Conservation (phyloP, 345 rosid species). For the Eucalyptus lansdowneana region DNA sequence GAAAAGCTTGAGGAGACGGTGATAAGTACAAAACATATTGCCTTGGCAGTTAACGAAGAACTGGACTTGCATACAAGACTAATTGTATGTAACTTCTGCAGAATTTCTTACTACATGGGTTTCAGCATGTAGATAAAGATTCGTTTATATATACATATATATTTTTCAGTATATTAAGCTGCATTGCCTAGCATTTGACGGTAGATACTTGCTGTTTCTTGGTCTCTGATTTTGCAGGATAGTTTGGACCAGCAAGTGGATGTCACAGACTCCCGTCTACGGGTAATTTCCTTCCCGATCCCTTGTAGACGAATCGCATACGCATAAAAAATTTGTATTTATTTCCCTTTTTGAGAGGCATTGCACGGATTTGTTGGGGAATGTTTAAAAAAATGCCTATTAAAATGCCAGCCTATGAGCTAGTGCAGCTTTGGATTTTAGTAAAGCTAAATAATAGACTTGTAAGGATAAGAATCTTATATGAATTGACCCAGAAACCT, state of each 20-base stretch:
- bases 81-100: slow-evolving; percentile 5
- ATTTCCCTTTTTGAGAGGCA: neutral
- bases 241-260: slow-evolving; percentile 32
- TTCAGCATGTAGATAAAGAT: neutral
- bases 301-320: neutral
- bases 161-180: neutral
- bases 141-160: neutral
- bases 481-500: neutral
- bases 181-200: neutral
- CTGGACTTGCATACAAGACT: slow-evolving; percentile 28
- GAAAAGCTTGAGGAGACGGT: slow-evolving; percentile 32
- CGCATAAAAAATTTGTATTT: neutral
- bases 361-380: neutral
- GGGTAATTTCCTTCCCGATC: slow-evolving; percentile 1
- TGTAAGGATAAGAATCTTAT: neutral
- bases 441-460: neutral
- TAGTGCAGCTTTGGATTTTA: neutral
- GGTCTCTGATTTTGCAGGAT: slow-evolving; percentile 10
- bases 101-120: neutral
- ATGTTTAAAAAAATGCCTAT: neutral
- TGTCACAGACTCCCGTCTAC: slow-evolving; percentile 21
- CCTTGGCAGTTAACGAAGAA: slow-evolving; percentile 36
- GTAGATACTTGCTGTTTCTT: neutral
- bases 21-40: slow-evolving; percentile 33
- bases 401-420: neutral